Evolutionary conservation across 192 early-diverging fungal genomes (phyloP), one percentile per base, ranked within the genome.

Genomic region (Coemansia furcata): DNA sequence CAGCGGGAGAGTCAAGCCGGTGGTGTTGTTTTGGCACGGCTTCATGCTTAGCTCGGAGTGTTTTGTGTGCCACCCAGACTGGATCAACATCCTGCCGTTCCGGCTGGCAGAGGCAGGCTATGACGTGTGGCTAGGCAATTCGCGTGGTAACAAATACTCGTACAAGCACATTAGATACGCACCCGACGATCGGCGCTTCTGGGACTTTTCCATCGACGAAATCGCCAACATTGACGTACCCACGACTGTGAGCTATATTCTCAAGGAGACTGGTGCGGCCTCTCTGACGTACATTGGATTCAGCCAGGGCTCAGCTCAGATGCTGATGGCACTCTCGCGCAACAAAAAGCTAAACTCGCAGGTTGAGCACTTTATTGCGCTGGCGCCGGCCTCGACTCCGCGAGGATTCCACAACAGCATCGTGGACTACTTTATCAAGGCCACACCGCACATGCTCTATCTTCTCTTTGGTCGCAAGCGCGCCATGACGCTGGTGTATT

Each of bases 81-180:
- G 89, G 65, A 75, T 88, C 47, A 84, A 85, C 19, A 89, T 91
- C 36, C 68, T 98, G 61, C 89, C 95, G 8, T 93, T 94, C 68
- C 75, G 92, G 4, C 87, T 98, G 26, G 94, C 92, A 6, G 91
- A 94, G 58, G 90, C 89, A 8, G 92, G 92, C 21, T 98, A 94
- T 77, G 96, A 98, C 77, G 96, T 98, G 0, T 98, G 96, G 96
- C 71, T 98, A 7, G 95, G 94, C 26, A 97, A 98, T 72, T 89
- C 92, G 23, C 84, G 96, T 26, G 96, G 94, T 14, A 96, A 96
- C 84, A 98, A 98, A 78, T 96, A 97, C 73, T 89, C 89, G 44
- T 93, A 91, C 72, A 93, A 93, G 65, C 93, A 97, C 69, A 72
- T 86, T 42, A 86, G 73, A 17, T 80, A 86, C 38, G 88, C 83